Evolutionary conservation across 2,329 filamentous ascomycete species (phyloP), one percentile per base, ranked within the genome.

Genomic region (Fusarium heterosporum): DNA sequence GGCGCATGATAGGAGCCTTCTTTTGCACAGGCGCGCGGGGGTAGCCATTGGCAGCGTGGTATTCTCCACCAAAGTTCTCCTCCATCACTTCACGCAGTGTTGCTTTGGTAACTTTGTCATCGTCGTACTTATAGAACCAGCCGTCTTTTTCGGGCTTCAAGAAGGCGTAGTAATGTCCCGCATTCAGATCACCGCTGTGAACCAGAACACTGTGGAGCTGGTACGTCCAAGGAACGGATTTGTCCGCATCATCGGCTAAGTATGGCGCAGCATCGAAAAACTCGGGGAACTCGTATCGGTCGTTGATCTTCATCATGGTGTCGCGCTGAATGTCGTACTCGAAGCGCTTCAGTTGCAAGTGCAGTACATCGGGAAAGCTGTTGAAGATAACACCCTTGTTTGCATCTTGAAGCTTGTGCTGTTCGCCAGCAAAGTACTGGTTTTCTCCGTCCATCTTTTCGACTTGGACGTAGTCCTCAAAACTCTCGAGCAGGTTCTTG

Each of bases 271-370:
- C 93, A 75, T 97, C 92, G 73, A 93, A 93, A 56, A 87, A 81
- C 61, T 96, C 92, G 2, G 93, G 93, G 69, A 96, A 97, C 74
- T 96, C 93, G 80, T 96, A 95, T 57, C 93, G 89, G 72, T 96
- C 93, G 73, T 97, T 96, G 76, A 99, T 93, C 81, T 99, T 99
- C 91, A 97, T 97, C 92, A 98, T 97, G 67, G 93, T 93, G 75
- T 98, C 95, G 72, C 93, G 89, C 71, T 97, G 91, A 73, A 97
- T 92, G 79, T 99, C 96, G 80, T 99, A 99, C 77, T 99, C 93
- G 78, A 99, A 99, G 51, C 96, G 91, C 81, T 98, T 98, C 61
- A 99, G 86, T 77, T 99, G 96, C 40, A 99, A 83, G 77, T 99
- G 95, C 22, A 99, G 83, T 4, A 99, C 93, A 52, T 96, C 92